These are phyloP conservation scores for Beauveria varroae DNA, from an alignment of 2,329 filamentous ascomycete genomes.

Conservation along the genomic window DNA sequence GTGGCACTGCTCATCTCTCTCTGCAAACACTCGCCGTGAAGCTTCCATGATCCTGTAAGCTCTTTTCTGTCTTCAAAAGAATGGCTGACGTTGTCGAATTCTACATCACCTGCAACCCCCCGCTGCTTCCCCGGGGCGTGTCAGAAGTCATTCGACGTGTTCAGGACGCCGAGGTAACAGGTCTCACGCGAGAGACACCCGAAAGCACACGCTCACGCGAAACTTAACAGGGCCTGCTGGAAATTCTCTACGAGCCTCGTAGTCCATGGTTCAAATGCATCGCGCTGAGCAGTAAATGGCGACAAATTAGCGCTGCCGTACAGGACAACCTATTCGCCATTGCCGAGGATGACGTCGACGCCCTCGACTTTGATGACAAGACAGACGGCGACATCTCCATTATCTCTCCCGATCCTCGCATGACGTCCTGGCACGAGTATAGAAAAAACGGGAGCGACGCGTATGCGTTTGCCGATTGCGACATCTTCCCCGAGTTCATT, in stretches of 20 bases:
- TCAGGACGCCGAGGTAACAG: neutral
- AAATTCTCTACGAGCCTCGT: conserved; percentile 5
- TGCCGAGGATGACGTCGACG: conserved; percentile 5
- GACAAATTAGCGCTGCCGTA: neutral
- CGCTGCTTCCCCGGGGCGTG: conserved; percentile 1
- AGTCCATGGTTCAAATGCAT: conserved; percentile 6
- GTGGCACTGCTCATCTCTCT: neutral
- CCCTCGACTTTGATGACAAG: neutral
- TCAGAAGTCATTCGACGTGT: conserved; percentile 7
- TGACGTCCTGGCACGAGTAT: neutral
- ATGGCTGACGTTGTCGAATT: neutral
- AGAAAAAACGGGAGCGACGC: neutral
- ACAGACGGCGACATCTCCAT: neutral
- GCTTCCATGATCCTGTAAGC: too few species aligned
- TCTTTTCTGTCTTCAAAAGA: too few species aligned
- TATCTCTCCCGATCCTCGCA: neutral
- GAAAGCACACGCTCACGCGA: neutral
- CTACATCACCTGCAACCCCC: conserved; percentile 7
- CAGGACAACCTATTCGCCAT: conserved; percentile 7
- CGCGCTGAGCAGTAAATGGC: neutral
- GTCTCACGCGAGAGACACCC: neutral
- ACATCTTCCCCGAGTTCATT: neutral
- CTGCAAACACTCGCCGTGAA: neutral
- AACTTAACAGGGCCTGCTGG: neutral
- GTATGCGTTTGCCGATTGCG: neutral